These are phyloP conservation scores for Elsinoe australis DNA, from an alignment of 2,329 filamentous ascomycete species.

Conservation along the genomic window DNA sequence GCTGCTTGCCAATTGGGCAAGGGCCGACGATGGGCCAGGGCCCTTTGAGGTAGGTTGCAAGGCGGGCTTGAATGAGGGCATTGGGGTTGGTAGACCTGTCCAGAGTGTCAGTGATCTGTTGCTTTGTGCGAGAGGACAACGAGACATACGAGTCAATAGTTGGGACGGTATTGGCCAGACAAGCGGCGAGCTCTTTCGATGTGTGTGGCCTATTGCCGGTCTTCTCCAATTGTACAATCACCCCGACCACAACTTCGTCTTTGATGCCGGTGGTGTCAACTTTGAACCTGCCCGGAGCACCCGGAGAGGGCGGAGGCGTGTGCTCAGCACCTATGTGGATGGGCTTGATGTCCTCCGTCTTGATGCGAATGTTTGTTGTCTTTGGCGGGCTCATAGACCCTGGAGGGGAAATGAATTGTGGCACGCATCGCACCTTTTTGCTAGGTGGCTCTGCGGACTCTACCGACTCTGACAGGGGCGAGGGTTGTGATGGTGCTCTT, in stretches of 20 bases:
- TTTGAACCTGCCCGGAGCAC: conserved; percentile 44
- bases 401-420: conserved; percentile 29
- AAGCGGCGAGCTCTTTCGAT: conserved; percentile 82
- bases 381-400: conserved; percentile 37
- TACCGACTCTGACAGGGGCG: conserved; percentile 55
- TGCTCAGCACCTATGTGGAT: conserved; percentile 49
- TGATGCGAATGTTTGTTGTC: conserved; percentile 38
- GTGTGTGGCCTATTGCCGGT: conserved; percentile 89
- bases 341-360: conserved; percentile 43
- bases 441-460: conserved; percentile 48
- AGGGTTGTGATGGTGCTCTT: conserved; percentile 39
- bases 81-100: conserved; percentile 86
- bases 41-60: conserved; percentile 84
- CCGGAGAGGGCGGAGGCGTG: conserved; percentile 73
- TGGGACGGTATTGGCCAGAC: conserved; percentile 66
- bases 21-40: conserved; percentile 67
- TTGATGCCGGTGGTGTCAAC: conserved; percentile 78
- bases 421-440: conserved; percentile 43
- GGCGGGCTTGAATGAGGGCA: conserved; percentile 86
- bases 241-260: conserved; percentile 89
- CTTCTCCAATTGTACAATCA: conserved; percentile 79
- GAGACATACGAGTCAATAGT: conserved; percentile 81
- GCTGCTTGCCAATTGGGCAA: conserved; percentile 86
- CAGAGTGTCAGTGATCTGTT: conserved; percentile 28
- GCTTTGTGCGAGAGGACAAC: conserved; percentile 19